phyloP scores from a whole-genome alignment of 2,329 filamentous ascomycete species.

The Didymellaceae sp. region DNA sequence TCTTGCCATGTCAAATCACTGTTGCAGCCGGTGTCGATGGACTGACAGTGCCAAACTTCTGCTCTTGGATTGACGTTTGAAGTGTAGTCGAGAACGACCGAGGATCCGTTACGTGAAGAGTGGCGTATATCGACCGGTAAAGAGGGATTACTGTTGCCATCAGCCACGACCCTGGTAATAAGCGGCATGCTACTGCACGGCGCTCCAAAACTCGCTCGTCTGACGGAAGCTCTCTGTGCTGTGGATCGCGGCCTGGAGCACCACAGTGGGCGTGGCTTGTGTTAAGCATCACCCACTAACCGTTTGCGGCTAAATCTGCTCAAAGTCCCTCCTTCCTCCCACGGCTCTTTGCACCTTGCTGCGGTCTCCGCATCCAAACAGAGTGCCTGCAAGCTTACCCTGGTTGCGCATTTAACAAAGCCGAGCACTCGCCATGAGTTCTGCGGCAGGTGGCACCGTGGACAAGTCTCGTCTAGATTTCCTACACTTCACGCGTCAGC shows the following conservation, averaged over 20 bases:
- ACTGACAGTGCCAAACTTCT: constrained; percentile 1
- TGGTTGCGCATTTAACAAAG: constrained; percentile 12
- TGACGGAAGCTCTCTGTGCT: constrained; percentile 18
- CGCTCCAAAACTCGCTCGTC: constrained; percentile 9
- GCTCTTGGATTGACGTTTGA: constrained; percentile 2
- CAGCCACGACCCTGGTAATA: constrained; percentile 21
- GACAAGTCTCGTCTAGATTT: constrained; percentile 9
- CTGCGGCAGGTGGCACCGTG: constrained; percentile 7
- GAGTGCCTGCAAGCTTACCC: constrained; percentile 10
- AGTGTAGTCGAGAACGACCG: background rate
- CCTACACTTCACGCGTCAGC: constrained; percentile 44
- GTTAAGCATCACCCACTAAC: constrained; percentile 26
- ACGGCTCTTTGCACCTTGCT: constrained; percentile 24
- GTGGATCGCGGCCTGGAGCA: constrained; percentile 18
- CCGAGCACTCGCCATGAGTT: constrained; percentile 15
- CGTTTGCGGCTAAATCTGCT: constrained; percentile 36
- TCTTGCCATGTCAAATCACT: constrained; percentile 9
- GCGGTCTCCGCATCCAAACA: constrained; percentile 13
- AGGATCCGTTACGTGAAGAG: constrained; percentile 4
- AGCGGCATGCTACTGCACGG: constrained; percentile 23
- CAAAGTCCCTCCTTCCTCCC: constrained; percentile 33
- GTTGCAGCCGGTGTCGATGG: background rate
- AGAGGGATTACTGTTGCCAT: constrained; percentile 9
- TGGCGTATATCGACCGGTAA: constrained; percentile 3
- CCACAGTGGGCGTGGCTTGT: constrained; percentile 20